Conservation (phyloP, 176 grass and related monocot genomes). For the Carex kokanica region DNA sequence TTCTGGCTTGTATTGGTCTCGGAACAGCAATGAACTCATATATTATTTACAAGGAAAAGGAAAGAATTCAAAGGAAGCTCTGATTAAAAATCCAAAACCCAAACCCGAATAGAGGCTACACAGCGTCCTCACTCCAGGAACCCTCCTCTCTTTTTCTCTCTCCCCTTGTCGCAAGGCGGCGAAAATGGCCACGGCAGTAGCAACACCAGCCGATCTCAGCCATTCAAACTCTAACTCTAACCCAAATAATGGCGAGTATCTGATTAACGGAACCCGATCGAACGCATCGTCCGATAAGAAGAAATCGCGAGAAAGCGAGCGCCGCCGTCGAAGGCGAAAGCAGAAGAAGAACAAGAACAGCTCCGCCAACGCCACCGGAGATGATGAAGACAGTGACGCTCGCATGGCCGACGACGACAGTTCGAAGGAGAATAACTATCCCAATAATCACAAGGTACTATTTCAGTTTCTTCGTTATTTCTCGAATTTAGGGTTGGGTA, state of each 20-base stretch:
- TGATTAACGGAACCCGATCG: neutral
- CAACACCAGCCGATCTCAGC: conserved; percentile 13
- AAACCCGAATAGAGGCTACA: conserved; percentile 4
- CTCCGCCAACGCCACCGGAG: neutral
- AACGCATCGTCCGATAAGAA: conserved; percentile 11
- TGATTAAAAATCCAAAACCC: neutral
- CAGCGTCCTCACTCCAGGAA: neutral
- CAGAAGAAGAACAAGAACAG: conserved; percentile 41
- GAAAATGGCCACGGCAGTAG: conserved; percentile 44
- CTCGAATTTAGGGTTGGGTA: neutral
- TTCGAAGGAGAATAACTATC: conserved; percentile 19
- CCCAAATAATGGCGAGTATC: neutral
- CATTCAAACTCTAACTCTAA: conserved; percentile 24
- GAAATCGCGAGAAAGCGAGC: conserved; percentile 47
- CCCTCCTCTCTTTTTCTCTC: neutral
- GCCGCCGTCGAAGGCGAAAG: conserved; percentile 38
- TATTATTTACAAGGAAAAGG: neutral
- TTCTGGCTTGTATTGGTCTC: neutral
- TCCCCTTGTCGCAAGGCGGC: conserved; percentile 15
- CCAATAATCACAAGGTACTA: conserved; percentile 25
- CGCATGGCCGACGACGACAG: neutral
- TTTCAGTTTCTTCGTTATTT: neutral
- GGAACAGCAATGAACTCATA: neutral
- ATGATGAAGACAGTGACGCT: conserved; percentile 13
- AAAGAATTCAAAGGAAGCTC: neutral